phyloP scores from a whole-genome alignment of 208 protist species.

The Angomonas deanei region DNA sequence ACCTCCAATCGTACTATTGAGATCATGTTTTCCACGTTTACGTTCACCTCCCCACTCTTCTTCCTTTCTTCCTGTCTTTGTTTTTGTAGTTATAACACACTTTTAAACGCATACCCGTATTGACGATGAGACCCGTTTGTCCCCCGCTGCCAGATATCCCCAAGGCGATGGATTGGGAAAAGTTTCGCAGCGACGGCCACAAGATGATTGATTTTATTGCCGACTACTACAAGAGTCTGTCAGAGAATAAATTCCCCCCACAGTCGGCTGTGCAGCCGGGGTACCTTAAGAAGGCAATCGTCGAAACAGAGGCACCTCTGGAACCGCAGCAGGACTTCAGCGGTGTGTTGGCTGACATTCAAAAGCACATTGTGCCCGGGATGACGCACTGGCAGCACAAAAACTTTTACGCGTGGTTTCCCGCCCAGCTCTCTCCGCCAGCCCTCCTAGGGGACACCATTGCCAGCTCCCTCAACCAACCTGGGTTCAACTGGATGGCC shows the following conservation, averaged over 20 bases:
- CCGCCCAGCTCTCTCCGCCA: constrained; percentile 39
- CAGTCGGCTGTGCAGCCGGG: constrained; percentile 36
- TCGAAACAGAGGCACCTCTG: constrained; percentile 17
- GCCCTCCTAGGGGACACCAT: constrained; percentile 59
- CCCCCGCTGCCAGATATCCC: constrained; percentile 26
- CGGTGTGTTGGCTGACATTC: constrained; percentile 35
- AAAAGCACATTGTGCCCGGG: constrained; percentile 43
- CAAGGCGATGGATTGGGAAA: constrained; percentile 35
- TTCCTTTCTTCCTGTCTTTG: background rate
- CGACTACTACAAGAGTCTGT: constrained; percentile 26
- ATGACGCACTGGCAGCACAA: constrained; percentile 73
- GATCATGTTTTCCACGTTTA: constrained; percentile 5
- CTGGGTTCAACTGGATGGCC: constrained; percentile 61
- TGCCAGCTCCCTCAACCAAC: constrained; percentile 31
- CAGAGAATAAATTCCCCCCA: constrained; percentile 25
- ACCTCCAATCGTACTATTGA: too few species aligned
- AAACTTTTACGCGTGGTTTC: constrained; percentile 56
- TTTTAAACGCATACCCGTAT: background rate
- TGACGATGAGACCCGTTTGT: constrained; percentile 22
- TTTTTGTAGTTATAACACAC: background rate
- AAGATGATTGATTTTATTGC: constrained; percentile 40
- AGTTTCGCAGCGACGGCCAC: constrained; percentile 28
- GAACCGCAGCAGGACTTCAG: constrained; percentile 17
- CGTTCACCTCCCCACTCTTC: background rate
- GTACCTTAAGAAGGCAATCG: constrained; percentile 33